Percentiles rank a stretch among this genome's conserved stretches.
phyloP scores from a whole-genome alignment of 371 early-diverging fungal species.

The Apophysomyces ossiformis region DNA sequence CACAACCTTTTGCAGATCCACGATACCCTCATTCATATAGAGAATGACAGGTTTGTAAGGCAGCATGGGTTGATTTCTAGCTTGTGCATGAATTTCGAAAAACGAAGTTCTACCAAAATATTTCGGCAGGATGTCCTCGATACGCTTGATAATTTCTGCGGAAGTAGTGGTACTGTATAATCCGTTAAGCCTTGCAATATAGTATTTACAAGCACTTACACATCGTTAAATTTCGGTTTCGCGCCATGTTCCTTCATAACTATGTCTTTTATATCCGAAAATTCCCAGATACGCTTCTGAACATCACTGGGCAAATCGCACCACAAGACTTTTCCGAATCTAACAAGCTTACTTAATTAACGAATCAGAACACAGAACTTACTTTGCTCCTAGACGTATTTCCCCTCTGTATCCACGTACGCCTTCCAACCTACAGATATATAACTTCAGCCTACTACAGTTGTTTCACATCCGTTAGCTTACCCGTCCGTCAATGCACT shows the following conservation, averaged over 20 bases:
- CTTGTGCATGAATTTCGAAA: slow-evolving; percentile 49
- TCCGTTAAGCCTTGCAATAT: background rate
- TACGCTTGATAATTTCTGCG: slow-evolving; percentile 26
- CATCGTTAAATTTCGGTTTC: slow-evolving; percentile 36
- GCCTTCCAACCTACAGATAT: slow-evolving; percentile 29
- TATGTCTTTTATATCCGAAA: slow-evolving; percentile 45
- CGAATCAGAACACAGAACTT: background rate
- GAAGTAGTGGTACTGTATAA: slow-evolving; percentile 35
- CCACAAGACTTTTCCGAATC: slow-evolving; percentile 56
- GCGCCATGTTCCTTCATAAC: slow-evolving; percentile 38
- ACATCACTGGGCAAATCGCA: slow-evolving; percentile 23
- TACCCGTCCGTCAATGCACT: slow-evolving; percentile 32
- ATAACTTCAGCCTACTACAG: background rate
- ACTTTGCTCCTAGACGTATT: slow-evolving; percentile 48
- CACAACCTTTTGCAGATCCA: slow-evolving; percentile 44
- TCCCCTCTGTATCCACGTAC: slow-evolving; percentile 45
- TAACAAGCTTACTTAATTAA: slow-evolving; percentile 12
- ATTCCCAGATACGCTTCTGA: slow-evolving; percentile 40
- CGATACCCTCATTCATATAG: slow-evolving; percentile 38
- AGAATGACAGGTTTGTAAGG: slow-evolving; percentile 34
- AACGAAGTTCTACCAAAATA: slow-evolving; percentile 23
- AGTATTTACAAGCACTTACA: slow-evolving; percentile 31
- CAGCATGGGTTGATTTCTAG: slow-evolving; percentile 37
- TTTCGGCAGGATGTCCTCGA: slow-evolving; percentile 34
- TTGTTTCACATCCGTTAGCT: slow-evolving; percentile 3